Conservation (phyloP, 2,329 filamentous ascomycete genomes). For the Pyrenochaeta sp. region DNA sequence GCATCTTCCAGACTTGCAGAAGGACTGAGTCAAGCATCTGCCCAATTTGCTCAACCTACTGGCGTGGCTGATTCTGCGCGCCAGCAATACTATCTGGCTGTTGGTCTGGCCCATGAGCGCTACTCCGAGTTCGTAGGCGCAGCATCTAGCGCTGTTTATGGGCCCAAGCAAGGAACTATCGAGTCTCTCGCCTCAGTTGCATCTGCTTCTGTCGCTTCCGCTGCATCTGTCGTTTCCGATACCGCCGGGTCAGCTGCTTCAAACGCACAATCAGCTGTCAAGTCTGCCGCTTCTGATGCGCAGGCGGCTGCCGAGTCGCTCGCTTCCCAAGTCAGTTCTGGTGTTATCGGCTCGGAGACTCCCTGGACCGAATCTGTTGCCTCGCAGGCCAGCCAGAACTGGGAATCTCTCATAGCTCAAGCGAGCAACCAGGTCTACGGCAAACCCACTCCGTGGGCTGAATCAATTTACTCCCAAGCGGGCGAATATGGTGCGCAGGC, state of each 20-base stretch:
- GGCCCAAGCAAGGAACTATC: conserved; percentile 48
- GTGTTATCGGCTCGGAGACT: conserved; percentile 57
- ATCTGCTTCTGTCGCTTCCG: conserved; percentile 50
- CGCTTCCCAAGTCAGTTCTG: conserved; percentile 55
- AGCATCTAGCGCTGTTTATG: conserved; percentile 73
- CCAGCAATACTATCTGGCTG: conserved; percentile 77
- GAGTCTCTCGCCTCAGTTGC: conserved; percentile 45
- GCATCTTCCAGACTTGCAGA: conserved; percentile 74
- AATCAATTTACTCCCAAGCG: conserved; percentile 59
- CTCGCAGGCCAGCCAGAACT: conserved; percentile 66
- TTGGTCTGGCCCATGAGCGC: conserved; percentile 79
- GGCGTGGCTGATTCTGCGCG: conserved; percentile 65
- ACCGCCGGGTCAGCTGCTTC: conserved; percentile 61
- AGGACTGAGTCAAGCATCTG: conserved; percentile 73
- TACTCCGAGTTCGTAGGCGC: conserved; percentile 78
- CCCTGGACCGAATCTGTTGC: conserved; percentile 62
- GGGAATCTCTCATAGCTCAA: conserved; percentile 68
- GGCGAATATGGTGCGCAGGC: conserved; percentile 68
- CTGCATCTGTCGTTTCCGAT: conserved; percentile 53
- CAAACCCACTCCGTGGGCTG: conserved; percentile 61
- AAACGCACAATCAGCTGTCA: conserved; percentile 36
- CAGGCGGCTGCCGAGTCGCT: conserved; percentile 56
- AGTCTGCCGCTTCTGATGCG: conserved; percentile 54
- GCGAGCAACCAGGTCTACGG: conserved; percentile 76
- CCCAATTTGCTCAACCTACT: conserved; percentile 72